Base-by-base conservation (phyloP, 1,284 basidiomycete species). In the Sporisorium reilianum region DNA sequence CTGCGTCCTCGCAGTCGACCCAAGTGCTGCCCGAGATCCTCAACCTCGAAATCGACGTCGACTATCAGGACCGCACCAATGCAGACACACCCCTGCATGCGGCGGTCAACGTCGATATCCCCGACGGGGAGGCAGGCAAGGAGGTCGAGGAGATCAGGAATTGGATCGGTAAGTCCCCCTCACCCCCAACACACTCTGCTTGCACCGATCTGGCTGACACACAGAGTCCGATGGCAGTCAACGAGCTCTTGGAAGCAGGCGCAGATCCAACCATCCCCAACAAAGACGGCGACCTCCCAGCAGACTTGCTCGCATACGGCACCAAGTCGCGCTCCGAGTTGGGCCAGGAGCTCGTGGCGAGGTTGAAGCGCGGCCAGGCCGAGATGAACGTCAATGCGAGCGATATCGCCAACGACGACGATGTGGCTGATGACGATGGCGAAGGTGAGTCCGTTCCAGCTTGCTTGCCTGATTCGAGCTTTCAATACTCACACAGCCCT, bases 1-100 rank as follows among this genome's bases (percentile, higher is more conserved):
- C 81, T 8, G 78, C 77, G 41, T 52, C 68, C 18, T 67, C 73
- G 41, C 66, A 70, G 23, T 68, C 76, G 5, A 77, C 73, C 12
- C 53, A 69, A 36, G 80, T 84, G 1, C 57, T 84, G 12, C 78
- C 77, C 14, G 68, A 71, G 50, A 72, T 84, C 46, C 78, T 83
- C 28, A 72, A 84, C 38, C 70, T 81, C 48, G 82, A 81, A 12
- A 94, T 93, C 85, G 93, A 95, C 80, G 93, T 95, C 55, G 93
- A 95, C 82, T 88, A 90, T 20, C 87, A 90, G 78, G 95, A 95
- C 84, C 87, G 89, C 22, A 85, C 92, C 32, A 90, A 91, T 41
- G 89, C 89, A 10, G 90, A 91, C 38, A 95, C 94, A 0, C 93
- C 94, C 1, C 87, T 96, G 11, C 94, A 95, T 84, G 88, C 93